Percentiles rank a stretch among this genome's conserved stretches.
Conservation (phyloP, 1,284 basidiomycete species). For the Exobasidium cylindrosporum region DNA sequence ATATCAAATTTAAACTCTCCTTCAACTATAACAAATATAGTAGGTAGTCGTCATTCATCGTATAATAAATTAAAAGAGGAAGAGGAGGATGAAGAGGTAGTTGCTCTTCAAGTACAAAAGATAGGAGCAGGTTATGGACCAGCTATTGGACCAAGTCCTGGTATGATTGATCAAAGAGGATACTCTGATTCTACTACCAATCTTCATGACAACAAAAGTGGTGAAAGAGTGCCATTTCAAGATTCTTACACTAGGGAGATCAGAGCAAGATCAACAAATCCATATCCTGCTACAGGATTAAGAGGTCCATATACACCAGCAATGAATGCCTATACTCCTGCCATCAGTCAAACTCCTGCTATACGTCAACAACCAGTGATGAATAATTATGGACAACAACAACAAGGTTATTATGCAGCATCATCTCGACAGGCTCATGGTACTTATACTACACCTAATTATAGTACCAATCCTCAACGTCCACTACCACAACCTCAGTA, state of each 20-base stretch:
- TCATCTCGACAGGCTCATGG: too few relatives aligned
- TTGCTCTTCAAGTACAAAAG: conserved; percentile 1
- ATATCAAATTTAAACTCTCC: not conserved
- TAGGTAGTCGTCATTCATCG: not conserved
- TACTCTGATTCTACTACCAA: not conserved
- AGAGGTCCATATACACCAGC: conserved; percentile 8
- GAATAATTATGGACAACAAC: not conserved
- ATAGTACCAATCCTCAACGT: too few relatives aligned
- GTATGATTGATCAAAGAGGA: not conserved
- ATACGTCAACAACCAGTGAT: not conserved
- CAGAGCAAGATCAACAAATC: not conserved
- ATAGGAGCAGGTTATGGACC: conserved; percentile 11
- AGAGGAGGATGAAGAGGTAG: not conserved
- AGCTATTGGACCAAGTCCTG: conserved; percentile 9
- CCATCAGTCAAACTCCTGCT: not conserved
- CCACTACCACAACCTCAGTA: not conserved
- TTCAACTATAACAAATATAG: not conserved
- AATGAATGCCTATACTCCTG: conserved; percentile 12
- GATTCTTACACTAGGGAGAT: not conserved
- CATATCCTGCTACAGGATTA: not conserved
- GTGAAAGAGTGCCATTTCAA: not conserved
- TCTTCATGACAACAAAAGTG: not conserved
- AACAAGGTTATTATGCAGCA: not conserved
- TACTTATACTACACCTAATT: not conserved
- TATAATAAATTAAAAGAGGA: conserved; percentile 9